Base-by-base conservation (phyloP, 805 yeast species). In the Candida succiphila region DNA sequence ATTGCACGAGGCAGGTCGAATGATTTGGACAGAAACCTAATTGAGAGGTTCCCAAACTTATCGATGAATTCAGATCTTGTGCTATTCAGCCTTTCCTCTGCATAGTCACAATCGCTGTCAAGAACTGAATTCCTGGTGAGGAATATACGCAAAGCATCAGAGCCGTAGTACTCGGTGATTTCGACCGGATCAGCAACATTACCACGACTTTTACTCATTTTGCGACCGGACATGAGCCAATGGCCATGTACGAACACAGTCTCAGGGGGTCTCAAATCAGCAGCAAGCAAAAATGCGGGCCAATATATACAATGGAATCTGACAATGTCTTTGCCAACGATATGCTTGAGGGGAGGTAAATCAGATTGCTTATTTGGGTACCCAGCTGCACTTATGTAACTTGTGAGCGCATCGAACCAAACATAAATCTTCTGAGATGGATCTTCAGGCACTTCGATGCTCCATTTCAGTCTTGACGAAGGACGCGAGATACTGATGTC, bases 341-440 rank as follows among this genome's bases (percentile, higher is more conserved):
- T 60, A 52, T 92, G 96, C 0, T 78, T 75, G 23, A 36, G 52
- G 44, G 27, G 49, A 36, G 56, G 56, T 18, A 42, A 30, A n/a
- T 20, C 45, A 32, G 23, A 47, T 9, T 13, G n/a, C 2, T 16
- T 9, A 30, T 25, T 39, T 2, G 80, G 78, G 31, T 69, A 82
- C 2, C 84, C 85, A 5, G 41, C 31, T 1, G 85, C 69, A 1
- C 96, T 83, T 4, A 86, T 35, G 49, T 92, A 92, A 54, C 87
- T 92, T 29, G 81, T 66, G 29, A 92, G 63, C 0, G 98, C 98
- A 59, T 92, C 98, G 38, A 92, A 79, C 98, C 98, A 92, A 13
- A 92, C 98, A 48, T 92, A 92, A 34, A 92, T 76, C 31, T 70
- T 78, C 51, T 89, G 97, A 1, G 76, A 47, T 1, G 67, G 58